phyloP scores from a whole-genome alignment of 805 yeast genomes.

The Suhomyces tanzawaensis region DNA sequence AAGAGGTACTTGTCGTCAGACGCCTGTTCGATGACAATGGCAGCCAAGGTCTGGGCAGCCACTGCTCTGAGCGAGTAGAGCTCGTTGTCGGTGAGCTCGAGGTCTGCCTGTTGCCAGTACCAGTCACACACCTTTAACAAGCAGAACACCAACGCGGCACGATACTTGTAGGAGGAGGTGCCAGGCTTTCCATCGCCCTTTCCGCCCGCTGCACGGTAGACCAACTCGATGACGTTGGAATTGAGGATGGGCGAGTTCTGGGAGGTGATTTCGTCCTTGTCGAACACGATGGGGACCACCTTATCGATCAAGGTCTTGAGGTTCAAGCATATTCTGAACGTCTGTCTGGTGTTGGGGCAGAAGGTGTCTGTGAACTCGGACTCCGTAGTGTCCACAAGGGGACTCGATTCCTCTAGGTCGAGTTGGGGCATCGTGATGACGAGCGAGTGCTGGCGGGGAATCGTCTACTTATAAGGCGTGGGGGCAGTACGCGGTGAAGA shows the following conservation, averaged over 20 bases:
- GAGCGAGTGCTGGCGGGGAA: no score
- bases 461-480: no score
- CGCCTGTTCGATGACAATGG: constrained; percentile 62
- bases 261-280: constrained; percentile 45
- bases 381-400: neutral
- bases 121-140: constrained; percentile 74
- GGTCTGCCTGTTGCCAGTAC: constrained; percentile 60
- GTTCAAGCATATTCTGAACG: constrained; percentile 66
- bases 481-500: no score
- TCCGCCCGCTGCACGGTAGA: constrained; percentile 79
- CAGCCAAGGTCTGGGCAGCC: constrained; percentile 75
- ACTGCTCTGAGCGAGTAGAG: constrained; percentile 57
- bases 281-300: constrained; percentile 65
- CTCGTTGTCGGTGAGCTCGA: constrained; percentile 66
- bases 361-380: constrained; percentile 14
- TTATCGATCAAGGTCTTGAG: constrained; percentile 71
- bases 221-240: constrained; percentile 55
- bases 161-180: constrained; percentile 58
- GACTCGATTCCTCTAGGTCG: constrained; percentile 1
- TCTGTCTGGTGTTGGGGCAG: constrained; percentile 65
- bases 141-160: constrained; percentile 67
- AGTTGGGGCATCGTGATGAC: no score
- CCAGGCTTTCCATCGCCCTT: constrained; percentile 56
- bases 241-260: constrained; percentile 62
- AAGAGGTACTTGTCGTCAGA: constrained; percentile 60